Percentiles rank a stretch among this genome's conserved stretches.
Evolutionary conservation across 768 basidiomycete species (phyloP).

Genomic region (Termitomyces sp.): DNA sequence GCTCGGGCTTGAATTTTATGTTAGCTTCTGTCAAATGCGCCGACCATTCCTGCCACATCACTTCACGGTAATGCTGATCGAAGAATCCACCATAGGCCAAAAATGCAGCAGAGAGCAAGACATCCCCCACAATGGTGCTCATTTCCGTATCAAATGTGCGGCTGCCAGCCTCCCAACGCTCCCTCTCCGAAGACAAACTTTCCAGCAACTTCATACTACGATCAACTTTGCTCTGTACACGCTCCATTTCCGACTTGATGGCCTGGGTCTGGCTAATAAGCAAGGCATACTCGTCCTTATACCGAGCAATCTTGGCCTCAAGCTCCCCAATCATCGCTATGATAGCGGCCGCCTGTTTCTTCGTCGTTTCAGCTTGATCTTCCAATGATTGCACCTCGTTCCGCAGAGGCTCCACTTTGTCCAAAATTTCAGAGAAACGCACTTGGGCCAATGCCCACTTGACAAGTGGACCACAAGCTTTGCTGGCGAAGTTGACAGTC

Average conservation of each 20-base stretch:
- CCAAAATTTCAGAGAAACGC: slow-evolving; percentile 93
- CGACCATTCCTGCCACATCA: slow-evolving; percentile 96
- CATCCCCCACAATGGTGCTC: slow-evolving; percentile 98
- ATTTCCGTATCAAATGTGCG: slow-evolving; percentile 96
- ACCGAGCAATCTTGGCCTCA: slow-evolving; percentile 85
- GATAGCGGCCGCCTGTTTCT: slow-evolving; percentile 87
- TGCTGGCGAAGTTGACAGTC: slow-evolving; percentile 89
- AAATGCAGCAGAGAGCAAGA: slow-evolving; percentile 92
- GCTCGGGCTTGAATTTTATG: slow-evolving; percentile 87
- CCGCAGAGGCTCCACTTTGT: slow-evolving; percentile 93
- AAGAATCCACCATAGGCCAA: slow-evolving; percentile 97
- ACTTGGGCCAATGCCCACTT: slow-evolving; percentile 99
- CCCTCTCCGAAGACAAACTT: slow-evolving; percentile 91
- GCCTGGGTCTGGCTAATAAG: slow-evolving; percentile 96
- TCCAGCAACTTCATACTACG: slow-evolving; percentile 93
- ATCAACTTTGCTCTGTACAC: slow-evolving; percentile 94
- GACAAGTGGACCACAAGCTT: slow-evolving; percentile 95
- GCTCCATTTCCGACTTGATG: slow-evolving; percentile 97
- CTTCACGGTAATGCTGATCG: slow-evolving; percentile 95
- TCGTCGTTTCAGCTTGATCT: slow-evolving; percentile 89
- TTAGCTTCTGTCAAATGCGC: slow-evolving; percentile 83
- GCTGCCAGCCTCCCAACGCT: slow-evolving; percentile 92
- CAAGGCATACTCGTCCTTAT: slow-evolving; percentile 96
- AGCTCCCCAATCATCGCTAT: slow-evolving; percentile 90
- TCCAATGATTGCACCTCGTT: slow-evolving; percentile 94